Conservation (phyloP, 345 rosid genomes). For the Hypericum androsaemum region DNA sequence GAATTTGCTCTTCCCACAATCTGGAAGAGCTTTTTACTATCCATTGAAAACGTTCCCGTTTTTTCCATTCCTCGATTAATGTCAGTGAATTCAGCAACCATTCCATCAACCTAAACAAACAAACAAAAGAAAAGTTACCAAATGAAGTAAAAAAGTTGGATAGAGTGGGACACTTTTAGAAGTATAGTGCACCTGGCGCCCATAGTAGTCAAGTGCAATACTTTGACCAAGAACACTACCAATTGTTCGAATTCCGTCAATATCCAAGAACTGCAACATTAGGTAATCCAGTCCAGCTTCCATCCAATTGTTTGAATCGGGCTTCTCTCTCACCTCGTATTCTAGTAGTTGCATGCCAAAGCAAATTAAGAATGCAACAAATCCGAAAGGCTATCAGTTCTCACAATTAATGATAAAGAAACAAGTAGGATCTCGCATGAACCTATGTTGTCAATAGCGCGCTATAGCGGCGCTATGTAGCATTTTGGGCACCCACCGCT, state of each 20-base stretch:
- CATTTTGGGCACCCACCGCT: no score
- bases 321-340: conserved; percentile 87
- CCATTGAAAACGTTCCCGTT: conserved; percentile 94
- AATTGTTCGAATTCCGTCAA: conserved; percentile 83
- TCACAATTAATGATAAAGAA: no score
- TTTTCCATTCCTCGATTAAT: conserved; percentile 92
- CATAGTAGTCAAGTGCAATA: conserved; percentile 93
- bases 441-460: no score
- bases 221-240: conserved; percentile 98
- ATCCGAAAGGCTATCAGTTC: no score
- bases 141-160: conserved; percentile 1
- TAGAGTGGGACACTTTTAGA: neutral
- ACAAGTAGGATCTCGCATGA: no score
- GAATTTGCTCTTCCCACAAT: conserved; percentile 93
- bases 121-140: conserved; percentile 3
- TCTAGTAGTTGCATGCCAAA: conserved; percentile 38
- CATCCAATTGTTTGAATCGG: conserved; percentile 76
- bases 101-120: conserved; percentile 72
- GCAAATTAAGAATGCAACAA: no score
- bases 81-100: conserved; percentile 97
- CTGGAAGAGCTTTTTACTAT: conserved; percentile 89
- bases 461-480: no score
- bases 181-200: conserved; percentile 55
- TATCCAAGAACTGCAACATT: conserved; percentile 75
- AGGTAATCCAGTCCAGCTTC: conserved; percentile 79